Evolutionary conservation across 202 grass and related monocot genomes (phyloP), one percentile per base, ranked within the genome.

Genomic region (Schoenoplectus tabernaemontani): DNA sequence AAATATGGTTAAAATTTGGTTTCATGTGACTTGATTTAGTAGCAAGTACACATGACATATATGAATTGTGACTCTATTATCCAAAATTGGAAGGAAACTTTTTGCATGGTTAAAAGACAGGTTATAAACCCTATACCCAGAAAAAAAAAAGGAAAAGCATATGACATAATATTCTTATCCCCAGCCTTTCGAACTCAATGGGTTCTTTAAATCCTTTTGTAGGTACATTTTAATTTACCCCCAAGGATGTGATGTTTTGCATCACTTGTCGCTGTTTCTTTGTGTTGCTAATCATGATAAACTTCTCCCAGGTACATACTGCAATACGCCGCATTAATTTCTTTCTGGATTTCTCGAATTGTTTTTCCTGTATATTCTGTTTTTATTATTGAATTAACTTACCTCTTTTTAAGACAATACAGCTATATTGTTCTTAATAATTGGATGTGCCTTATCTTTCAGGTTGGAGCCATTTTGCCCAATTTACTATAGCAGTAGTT

Each of bases 201-300:
- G 64, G 76, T 75, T 34, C 82, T 37, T 84, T 64, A 51, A 72
- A 60, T 62, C 78, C 28, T 57, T 82, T 87, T 86, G 43, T 86
- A 97, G 94, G 94, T 97, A 97, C 57, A 97, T 97, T 78, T 85
- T 97, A 81, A 97, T 97, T 53, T 97, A 97, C 51, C 91, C 94
- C 64, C 91, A 97, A 87, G 94, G 94, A 81, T 97, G 94, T 63
- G 94, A 97, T 83, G 94, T 94, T 57, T 92, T 87, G 78, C 90
- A 97, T 87, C 91, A 97, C 51, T 83, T 97, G 79, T 97, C 94
- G 16, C 84, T 97, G 42, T 97, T 97, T 84, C 94, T 97, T 50
- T 97, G 91, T 92, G 94, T 97, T 50, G 94, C 94, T 53, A 89
- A 97, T 77, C 91, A 97, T 84, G 91, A 94, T 78, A 97, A 94